phyloP scores from a whole-genome alignment of 2,329 filamentous ascomycete genomes.

The Coniochaeta pulveracea region DNA sequence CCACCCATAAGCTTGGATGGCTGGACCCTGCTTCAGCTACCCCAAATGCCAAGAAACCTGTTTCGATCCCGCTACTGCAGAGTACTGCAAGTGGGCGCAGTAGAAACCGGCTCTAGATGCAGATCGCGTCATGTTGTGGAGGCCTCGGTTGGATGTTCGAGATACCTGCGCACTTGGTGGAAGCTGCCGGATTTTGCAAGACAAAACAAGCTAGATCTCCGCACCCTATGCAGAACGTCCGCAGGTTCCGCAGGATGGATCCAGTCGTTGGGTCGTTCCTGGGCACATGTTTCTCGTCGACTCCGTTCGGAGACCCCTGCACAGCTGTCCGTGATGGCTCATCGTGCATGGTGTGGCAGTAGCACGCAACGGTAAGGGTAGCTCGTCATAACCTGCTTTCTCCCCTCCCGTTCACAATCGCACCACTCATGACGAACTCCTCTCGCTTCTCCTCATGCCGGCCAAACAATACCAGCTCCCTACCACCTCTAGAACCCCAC shows the following conservation, averaged over 20 bases:
- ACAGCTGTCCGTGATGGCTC: neutral
- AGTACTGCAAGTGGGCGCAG: too few relatives aligned
- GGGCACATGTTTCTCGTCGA: neutral
- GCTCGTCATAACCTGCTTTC: conserved; percentile 21
- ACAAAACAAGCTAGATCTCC: too few relatives aligned
- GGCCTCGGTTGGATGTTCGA: neutral
- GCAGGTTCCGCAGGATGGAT: neutral
- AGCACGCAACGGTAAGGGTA: neutral
- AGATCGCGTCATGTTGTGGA: neutral
- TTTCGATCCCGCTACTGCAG: neutral
- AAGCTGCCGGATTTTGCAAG: neutral
- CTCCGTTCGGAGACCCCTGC: neutral
- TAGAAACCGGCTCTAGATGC: neutral
- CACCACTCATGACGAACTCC: conserved; percentile 43
- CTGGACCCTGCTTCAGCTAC: neutral
- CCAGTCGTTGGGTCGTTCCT: neutral
- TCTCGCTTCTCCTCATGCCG: conserved; percentile 12
- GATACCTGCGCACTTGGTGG: neutral
- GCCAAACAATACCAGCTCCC: conserved; percentile 32
- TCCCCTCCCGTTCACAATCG: conserved; percentile 25
- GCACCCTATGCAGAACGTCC: too few relatives aligned
- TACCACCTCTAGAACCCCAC: conserved; percentile 60
- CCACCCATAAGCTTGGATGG: neutral
- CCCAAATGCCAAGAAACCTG: conserved; percentile 4
- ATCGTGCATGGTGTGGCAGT: too few relatives aligned